A percentile compares a stretch with the other conserved stretches of the same genome.
Evolutionary conservation across 208 protist genomes (phyloP).

Genomic region (Sergeia podlipaevii): DNA sequence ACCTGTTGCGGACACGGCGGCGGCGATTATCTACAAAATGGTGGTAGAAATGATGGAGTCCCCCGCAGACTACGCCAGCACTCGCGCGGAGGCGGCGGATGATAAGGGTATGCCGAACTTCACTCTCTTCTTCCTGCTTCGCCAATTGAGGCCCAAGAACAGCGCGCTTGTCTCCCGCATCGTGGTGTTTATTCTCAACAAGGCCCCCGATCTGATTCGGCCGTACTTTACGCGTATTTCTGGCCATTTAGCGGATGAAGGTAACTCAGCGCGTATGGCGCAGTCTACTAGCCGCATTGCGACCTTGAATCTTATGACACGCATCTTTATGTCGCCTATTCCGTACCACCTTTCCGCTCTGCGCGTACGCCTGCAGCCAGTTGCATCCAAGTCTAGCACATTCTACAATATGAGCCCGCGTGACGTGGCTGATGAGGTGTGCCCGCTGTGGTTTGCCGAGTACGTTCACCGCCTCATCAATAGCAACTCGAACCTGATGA

Average conservation of each 20-base stretch:
- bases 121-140: constrained; percentile 85
- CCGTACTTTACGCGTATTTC: constrained; percentile 85
- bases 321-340: constrained; percentile 69
- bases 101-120: constrained; percentile 88
- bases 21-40: constrained; percentile 59
- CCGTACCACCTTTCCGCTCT: constrained; percentile 70
- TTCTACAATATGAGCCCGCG: constrained; percentile 80
- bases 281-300: constrained; percentile 62
- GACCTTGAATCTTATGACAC: constrained; percentile 82
- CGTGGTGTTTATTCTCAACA: constrained; percentile 69
- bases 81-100: constrained; percentile 60
- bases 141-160: constrained; percentile 67
- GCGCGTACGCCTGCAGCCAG: constrained; percentile 47
- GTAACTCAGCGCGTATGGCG: constrained; percentile 32
- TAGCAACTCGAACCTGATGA: constrained; percentile 67
- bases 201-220: constrained; percentile 79
- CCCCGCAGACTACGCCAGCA: constrained; percentile 75
- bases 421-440: constrained; percentile 80
- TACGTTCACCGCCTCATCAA: constrained; percentile 84
- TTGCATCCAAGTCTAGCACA: constrained; percentile 46
- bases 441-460: constrained; percentile 74
- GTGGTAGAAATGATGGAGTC: constrained; percentile 73
- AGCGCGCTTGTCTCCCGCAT: constrained; percentile 53
- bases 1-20: constrained; percentile 49
- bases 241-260: constrained; percentile 71